These are phyloP conservation scores for Trichosporon sp. DNA, from an alignment of 1,284 basidiomycete species.

Conservation along the genomic window DNA sequence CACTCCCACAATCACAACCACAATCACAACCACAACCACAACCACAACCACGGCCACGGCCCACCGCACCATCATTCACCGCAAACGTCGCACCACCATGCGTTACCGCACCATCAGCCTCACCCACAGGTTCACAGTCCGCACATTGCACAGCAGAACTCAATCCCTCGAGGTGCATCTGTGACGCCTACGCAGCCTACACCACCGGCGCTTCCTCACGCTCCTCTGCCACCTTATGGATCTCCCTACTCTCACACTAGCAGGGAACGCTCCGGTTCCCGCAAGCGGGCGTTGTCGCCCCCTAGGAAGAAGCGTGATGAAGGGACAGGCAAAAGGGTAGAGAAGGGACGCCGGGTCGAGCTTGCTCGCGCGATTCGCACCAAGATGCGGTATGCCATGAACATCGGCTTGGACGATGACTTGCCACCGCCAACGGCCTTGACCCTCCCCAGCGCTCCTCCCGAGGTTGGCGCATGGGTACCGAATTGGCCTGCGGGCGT, in stretches of 20 bases:
- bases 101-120: conserved; percentile 7
- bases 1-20: neutral
- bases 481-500: conserved; percentile 35
- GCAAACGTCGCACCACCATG: conserved; percentile 14
- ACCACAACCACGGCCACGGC: conserved; percentile 1
- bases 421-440: conserved; percentile 29
- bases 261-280: neutral
- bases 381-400: conserved; percentile 36
- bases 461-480: conserved; percentile 24
- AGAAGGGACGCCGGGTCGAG: conserved; percentile 30
- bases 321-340: conserved; percentile 33
- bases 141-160: neutral
- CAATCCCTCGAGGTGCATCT: neutral
- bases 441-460: conserved; percentile 14
- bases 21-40: too few species aligned
- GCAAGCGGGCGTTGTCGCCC: conserved; percentile 19
- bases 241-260: conserved; percentile 11
- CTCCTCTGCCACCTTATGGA: neutral
- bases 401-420: conserved; percentile 31
- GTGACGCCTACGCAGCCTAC: conserved; percentile 11
- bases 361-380: conserved; percentile 33
- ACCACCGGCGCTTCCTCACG: conserved; percentile 10
- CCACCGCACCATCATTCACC: conserved; percentile 1
- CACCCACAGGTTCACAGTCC: conserved; percentile 9
- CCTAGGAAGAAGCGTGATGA: conserved; percentile 23